Evolutionary conservation across 208 protist species (phyloP).

Genomic region (Wallacemonas sp.): DNA sequence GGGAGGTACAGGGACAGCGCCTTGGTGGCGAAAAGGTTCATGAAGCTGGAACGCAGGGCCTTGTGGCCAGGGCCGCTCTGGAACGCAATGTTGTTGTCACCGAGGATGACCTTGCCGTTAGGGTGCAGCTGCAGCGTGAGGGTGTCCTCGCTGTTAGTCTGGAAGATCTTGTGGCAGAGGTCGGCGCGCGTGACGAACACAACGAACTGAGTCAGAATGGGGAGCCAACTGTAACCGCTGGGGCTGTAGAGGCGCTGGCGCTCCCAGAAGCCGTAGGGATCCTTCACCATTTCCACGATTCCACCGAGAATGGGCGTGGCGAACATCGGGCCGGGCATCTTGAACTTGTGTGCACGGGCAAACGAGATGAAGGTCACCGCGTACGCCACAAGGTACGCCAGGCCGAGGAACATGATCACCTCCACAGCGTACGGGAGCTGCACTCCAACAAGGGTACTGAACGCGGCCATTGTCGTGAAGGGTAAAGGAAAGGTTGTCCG

Average conservation of each 20-base stretch:
- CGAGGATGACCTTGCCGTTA: slow-evolving; percentile 80
- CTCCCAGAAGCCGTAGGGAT: slow-evolving; percentile 84
- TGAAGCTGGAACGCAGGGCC: slow-evolving; percentile 78
- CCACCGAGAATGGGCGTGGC: slow-evolving; percentile 63
- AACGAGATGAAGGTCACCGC: slow-evolving; percentile 62
- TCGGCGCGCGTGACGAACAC: slow-evolving; percentile 77
- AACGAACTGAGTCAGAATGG: slow-evolving; percentile 73
- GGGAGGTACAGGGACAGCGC: slow-evolving; percentile 82
- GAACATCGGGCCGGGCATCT: slow-evolving; percentile 60
- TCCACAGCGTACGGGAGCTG: slow-evolving; percentile 64
- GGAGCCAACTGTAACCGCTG: slow-evolving; percentile 78
- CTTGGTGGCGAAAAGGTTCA: slow-evolving; percentile 86
- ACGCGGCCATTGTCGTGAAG: slow-evolving; percentile 48
- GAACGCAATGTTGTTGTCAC: slow-evolving; percentile 87
- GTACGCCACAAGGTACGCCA: slow-evolving; percentile 57
- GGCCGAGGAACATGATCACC: slow-evolving; percentile 43
- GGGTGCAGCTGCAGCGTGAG: slow-evolving; percentile 82
- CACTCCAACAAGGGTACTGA: slow-evolving; percentile 69
- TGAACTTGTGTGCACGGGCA: slow-evolving; percentile 70
- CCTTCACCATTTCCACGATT: slow-evolving; percentile 74
- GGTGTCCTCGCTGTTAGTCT: slow-evolving; percentile 69
- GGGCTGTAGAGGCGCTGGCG: slow-evolving; percentile 66
- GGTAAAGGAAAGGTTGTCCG: neutral
- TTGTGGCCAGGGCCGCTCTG: slow-evolving; percentile 83
- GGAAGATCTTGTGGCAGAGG: slow-evolving; percentile 84